A percentile compares a stretch with the other conserved stretches of the same genome.
These are phyloP conservation scores for Pythium myriotylum DNA, from an alignment of 352 stramenopile species.

Conservation along the genomic window DNA sequence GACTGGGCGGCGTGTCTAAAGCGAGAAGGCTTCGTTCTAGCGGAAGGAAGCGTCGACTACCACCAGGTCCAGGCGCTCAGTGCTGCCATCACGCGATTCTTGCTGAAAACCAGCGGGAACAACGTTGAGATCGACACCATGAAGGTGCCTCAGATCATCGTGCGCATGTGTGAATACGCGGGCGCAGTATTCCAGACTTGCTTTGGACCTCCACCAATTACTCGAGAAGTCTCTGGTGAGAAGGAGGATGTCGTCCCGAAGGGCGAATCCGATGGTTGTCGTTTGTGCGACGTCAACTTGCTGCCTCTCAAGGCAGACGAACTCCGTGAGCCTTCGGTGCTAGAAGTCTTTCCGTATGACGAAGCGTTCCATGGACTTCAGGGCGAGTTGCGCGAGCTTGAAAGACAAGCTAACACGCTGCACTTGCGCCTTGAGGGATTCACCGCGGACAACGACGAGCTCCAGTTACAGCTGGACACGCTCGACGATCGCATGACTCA, in stretches of 20 bases:
- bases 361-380: slow-evolving; percentile 10
- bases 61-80: neutral
- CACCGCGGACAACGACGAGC: neutral
- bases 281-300: no score
- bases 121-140: neutral
- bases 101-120: neutral
- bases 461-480: slow-evolving; percentile 5
- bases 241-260: neutral
- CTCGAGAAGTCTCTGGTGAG: neutral
- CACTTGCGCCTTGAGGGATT: neutral
- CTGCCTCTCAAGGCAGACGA: slow-evolving; percentile 4
- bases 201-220: neutral
- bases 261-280: no score
- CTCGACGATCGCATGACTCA: slow-evolving; percentile 8
- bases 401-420: neutral
- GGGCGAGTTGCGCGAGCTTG: slow-evolving; percentile 8
- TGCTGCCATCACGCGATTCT: neutral
- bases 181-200: slow-evolving; percentile 7
- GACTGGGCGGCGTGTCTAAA: neutral
- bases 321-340: neutral
- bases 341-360: slow-evolving; percentile 4
- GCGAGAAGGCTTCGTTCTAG: neutral
- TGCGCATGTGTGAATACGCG: slow-evolving; percentile 14
- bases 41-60: neutral
- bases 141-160: slow-evolving; percentile 1